Evolutionary conservation across 2,329 filamentous ascomycete genomes (phyloP), one percentile per base, ranked within the genome.

Genomic region (Calonectria pauciramosa): DNA sequence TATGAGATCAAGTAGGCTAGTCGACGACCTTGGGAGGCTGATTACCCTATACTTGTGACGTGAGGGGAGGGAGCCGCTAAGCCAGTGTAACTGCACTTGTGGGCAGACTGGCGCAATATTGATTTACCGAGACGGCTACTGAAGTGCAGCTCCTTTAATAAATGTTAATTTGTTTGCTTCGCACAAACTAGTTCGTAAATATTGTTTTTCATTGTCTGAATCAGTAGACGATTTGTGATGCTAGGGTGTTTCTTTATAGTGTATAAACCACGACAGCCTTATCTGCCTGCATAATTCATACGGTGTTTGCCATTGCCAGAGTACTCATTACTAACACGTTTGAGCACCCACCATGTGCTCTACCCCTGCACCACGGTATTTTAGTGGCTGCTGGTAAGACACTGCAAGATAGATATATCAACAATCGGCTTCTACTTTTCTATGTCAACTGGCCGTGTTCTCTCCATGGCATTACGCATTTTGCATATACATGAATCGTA

Each of bases 1-100:
- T 34, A 66, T 54, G 66, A 51, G 67, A 70, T 74, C 70, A 68
- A 75, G 74, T 75, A 77, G 72, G 72, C 74, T 72, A 74, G 75
- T 73, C 75, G 77, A 78, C 28, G 30, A 49, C 56, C 32, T 32
- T 20, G 68, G 44, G 41, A 34, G 41, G n/a, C n/a, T 1, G 18
- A 30, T 13, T 70, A 70, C 68, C 68, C 68, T 70, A 70, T 30
- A 70, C 44, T 30, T 14, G 44, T 52, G 38, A 47, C 13, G 44
- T 64, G 38, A 47, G 41, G 52, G 68, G 52, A 51, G 13, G 32
- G 56, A 54, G 59, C 49, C 68, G 44, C 51, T 49, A 34, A 49
- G 9, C 34, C 49, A 34, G 30, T 34, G 41, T 38, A 36, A 68
- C 49, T 68, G 51, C 28, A 28, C 34, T 60, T 26, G 10, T 23